Base-by-base conservation (phyloP, 2,329 filamentous ascomycete species). In the Fusarium avenaceum region DNA sequence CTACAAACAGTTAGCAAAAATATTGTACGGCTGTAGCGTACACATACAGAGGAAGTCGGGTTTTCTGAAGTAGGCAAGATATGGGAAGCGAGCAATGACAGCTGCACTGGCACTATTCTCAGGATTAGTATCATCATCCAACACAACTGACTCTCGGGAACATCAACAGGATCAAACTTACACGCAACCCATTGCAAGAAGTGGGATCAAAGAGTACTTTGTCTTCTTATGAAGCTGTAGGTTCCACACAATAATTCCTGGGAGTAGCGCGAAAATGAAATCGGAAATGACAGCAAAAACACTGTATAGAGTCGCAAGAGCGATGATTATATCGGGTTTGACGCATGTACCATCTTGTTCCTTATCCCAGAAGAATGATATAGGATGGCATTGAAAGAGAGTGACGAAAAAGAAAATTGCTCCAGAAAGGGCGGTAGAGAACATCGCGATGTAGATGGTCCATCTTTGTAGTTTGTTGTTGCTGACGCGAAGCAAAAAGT, bases 121-220 rank as follows among this genome's bases (percentile, higher is more conserved):
- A 1, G 11, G 15, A 38, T 65, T n/a, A 68, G 67, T 22, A 38
- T 22, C 0, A 20, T 19, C 24, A 1, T 13, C 1, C 6, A 1
- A 11, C 0, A 8, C 4, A 1, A 4, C 28, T 13, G 10, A 2
- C 7, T 26, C 26, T 26, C 26, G 26, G 10, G 26, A 26, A 3
- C 2, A 7, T 11, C 6, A 1, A 6, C 5, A 8, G 24, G 9
- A 6, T 9, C 7, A 4, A 14, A 72, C 75, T 57, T 75, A 76
- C 80, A 82, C 69, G 60, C 86, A 86, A 17, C 86, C 88, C 76
- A 89, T 80, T 4, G 82, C 82, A 32, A 89, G 76, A 39, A 89
- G 80, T 6, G 79, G 79, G 3, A 81, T 82, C 26, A 88, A 74
- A 0, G 84, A 78, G 4, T 79, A 40, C 69, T 88, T 88, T 0